Base-by-base conservation (phyloP, 129 eudicot species). In the Heracleum sosnowskyi region DNA sequence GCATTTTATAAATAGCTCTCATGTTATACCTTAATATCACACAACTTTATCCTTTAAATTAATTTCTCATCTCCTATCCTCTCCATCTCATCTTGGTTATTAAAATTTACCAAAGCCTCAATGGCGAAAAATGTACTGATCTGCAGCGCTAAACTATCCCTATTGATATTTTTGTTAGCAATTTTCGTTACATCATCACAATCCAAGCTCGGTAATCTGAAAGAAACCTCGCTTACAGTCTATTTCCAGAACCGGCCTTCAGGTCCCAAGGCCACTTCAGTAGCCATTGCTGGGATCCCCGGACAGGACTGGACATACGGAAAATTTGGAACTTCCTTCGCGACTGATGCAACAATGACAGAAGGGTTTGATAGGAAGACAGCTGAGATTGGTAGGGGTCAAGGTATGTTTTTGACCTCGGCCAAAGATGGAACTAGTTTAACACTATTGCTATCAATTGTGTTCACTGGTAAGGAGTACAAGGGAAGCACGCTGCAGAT, bases 371-470 rank as follows among this genome's bases (percentile, higher is more conserved):
- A 69, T 69, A 69, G 45, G 74, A 69, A 1, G 13, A 15, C 74
- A 18, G 45, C 74, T 8, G 74, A 69, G 36, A 69, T 69, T 35
- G 74, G 42, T 0, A 69, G 45, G 11, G 74, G 74, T 34, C 74
- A 69, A 69, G 74, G 74, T 35, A 34, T 69, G 44, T 69, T 33
- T 69, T 17, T 69, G 74, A 69, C 74, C 11, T 69, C 74, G 26
- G 74, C 74, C 16, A 16, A 33, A 36, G 74, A 69, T 69, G 74
- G 74, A 16, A 33, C 42, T 16, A 69, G 28, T 33, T 16, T 35
- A 9, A 34, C 41, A 34, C 26, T 69, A 35, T 69, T 69, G 44
- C 7, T 69, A 34, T 69, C 74, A 17, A 69, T 69, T 33, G 74
- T 69, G 44, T 69, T 69, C 44, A 69, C 74, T 3, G 44, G 18